A percentile compares a stretch with the other conserved stretches of the same genome.
Conservation (phyloP, 805 yeast genomes). For the Cephaloascus fragrans region DNA sequence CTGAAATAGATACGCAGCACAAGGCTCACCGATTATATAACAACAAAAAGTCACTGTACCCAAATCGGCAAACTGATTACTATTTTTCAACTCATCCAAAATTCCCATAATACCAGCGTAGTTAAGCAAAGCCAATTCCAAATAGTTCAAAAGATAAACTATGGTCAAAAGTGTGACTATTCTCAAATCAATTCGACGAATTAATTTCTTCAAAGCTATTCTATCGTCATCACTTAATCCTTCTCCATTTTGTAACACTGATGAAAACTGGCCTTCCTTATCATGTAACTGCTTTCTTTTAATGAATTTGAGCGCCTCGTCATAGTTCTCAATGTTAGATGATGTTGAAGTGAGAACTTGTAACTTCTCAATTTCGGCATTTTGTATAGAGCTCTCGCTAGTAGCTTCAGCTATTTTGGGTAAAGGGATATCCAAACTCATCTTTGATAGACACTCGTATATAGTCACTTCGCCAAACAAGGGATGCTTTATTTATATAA, state of each 20-base stretch:
- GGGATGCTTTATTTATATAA: too few relatives aligned
- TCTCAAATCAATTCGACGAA: conserved; percentile 33
- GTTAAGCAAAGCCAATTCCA: conserved; percentile 50
- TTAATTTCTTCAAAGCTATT: conserved; percentile 3
- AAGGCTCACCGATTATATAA: conserved; percentile 44
- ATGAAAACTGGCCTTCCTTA: too few relatives aligned
- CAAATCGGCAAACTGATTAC: conserved; percentile 39
- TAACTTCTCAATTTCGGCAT: too few relatives aligned
- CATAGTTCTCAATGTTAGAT: neutral
- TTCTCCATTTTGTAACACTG: neutral
- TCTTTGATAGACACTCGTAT: too few relatives aligned
- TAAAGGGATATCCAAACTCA: too few relatives aligned
- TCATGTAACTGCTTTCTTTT: too few relatives aligned
- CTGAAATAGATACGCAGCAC: conserved; percentile 31
- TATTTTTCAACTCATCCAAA: conserved; percentile 32
- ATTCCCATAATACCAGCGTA: conserved; percentile 63
- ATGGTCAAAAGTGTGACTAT: conserved; percentile 41
- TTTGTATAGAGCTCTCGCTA: too few relatives aligned
- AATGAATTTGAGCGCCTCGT: neutral
- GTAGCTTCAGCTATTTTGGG: too few relatives aligned
- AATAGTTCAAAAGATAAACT: conserved; percentile 45
- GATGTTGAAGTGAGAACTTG: neutral
- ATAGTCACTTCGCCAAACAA: too few relatives aligned
- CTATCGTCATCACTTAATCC: neutral
- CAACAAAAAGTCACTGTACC: conserved; percentile 46